Percentiles rank a stretch among this genome's conserved stretches.
phyloP scores from a whole-genome alignment of 1,139 yeast species.

The Hemisphaericaspora xylanilytica region DNA sequence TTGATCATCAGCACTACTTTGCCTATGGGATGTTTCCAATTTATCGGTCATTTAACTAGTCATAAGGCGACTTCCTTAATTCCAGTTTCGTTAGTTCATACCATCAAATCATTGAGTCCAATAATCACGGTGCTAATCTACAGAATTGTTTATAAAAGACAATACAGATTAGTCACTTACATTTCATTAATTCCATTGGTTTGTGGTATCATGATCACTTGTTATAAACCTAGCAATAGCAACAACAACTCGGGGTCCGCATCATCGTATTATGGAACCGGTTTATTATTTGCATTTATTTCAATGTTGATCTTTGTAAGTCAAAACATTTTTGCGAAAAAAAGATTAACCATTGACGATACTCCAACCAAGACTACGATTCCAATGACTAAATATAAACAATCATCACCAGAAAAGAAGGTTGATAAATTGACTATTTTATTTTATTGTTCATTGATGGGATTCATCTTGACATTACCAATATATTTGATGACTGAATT shows the following conservation, averaged over 20 bases:
- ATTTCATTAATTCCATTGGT: constrained; percentile 74
- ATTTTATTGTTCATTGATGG: constrained; percentile 79
- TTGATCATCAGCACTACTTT: constrained; percentile 65
- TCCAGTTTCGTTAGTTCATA: constrained; percentile 89
- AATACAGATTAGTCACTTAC: constrained; percentile 67
- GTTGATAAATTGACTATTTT: constrained; percentile 81
- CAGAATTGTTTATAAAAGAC: constrained; percentile 53
- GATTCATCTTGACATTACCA: constrained; percentile 76
- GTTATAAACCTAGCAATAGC: constrained; percentile 43
- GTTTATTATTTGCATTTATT: constrained; percentile 70
- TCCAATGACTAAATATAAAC: constrained; percentile 6
- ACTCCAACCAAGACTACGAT: constrained; percentile 3
- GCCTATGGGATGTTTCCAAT: constrained; percentile 93
- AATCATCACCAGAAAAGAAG: constrained; percentile 29
- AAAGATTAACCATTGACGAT: constrained; percentile 55
- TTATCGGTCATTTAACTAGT: constrained; percentile 83
- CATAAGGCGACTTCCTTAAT: constrained; percentile 86
- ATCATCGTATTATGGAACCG: constrained; percentile 47
- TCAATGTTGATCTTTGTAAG: constrained; percentile 87
- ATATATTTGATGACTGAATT: constrained; percentile 67
- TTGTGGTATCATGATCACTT: constrained; percentile 80
- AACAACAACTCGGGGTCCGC: constrained; percentile 10
- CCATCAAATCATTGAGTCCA: constrained; percentile 88
- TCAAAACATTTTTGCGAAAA: constrained; percentile 89
- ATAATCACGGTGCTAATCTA: constrained; percentile 82